Percentiles rank a stretch among this genome's conserved stretches.
Conservation (phyloP, 2,329 filamentous ascomycete species). For the Paraphoma sp. region DNA sequence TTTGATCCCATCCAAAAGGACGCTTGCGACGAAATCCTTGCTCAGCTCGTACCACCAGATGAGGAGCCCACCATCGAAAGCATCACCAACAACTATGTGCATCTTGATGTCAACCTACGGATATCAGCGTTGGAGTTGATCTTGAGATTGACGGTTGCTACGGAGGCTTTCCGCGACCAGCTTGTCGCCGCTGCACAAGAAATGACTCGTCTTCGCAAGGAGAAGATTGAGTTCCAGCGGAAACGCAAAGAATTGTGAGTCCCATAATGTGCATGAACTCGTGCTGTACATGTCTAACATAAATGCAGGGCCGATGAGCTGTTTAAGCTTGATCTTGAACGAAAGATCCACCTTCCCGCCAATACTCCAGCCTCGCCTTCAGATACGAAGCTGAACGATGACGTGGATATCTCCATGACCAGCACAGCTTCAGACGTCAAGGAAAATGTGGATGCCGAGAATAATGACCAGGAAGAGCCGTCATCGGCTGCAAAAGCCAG, state of each 20-base stretch:
- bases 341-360: constrained; percentile 75
- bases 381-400: constrained; percentile 59
- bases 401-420: constrained; percentile 67
- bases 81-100: constrained; percentile 73
- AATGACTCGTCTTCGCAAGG: constrained; percentile 94
- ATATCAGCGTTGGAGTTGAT: constrained; percentile 83
- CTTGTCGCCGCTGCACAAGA: constrained; percentile 91
- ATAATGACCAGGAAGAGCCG: constrained; percentile 59
- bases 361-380: constrained; percentile 69
- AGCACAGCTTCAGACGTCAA: constrained; percentile 66
- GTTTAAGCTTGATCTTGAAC: constrained; percentile 72
- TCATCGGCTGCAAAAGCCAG: constrained; percentile 69
- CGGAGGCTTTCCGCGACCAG: constrained; percentile 83
- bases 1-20: constrained; percentile 73
- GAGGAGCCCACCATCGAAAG: constrained; percentile 77
- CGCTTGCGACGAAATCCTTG: constrained; percentile 79
- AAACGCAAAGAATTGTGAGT: constrained; percentile 70
- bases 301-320: constrained; percentile 71
- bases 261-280: background rate
- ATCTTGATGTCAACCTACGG: constrained; percentile 82
- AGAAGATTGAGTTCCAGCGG: constrained; percentile 91
- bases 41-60: constrained; percentile 80
- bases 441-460: constrained; percentile 69
- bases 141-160: constrained; percentile 84
- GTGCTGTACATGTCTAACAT: constrained; percentile 9